Evolutionary conservation across 2,329 filamentous ascomycete species (phyloP).

Genomic region (Rosellinia necatrix): DNA sequence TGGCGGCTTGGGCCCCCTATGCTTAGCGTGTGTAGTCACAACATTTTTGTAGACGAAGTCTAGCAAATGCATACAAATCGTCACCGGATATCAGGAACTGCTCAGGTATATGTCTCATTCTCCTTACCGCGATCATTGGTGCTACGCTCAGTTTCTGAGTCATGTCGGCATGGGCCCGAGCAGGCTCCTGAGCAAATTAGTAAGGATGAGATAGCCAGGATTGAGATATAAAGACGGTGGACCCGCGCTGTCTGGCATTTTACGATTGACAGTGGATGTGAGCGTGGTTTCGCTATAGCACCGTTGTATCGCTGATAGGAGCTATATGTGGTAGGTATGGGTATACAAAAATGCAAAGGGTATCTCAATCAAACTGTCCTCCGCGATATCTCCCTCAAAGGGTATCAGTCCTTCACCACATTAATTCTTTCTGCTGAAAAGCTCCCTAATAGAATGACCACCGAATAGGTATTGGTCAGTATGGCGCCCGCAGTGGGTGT

Average conservation of each 20-base stretch:
- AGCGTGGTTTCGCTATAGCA: not conserved
- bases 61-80: too few relatives aligned
- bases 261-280: not conserved
- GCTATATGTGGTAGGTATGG: not conserved
- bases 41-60: too few relatives aligned
- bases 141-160: too few relatives aligned
- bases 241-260: constrained; percentile 3
- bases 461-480: constrained; percentile 58
- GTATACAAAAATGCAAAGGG: constrained; percentile 18
- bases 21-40: too few relatives aligned
- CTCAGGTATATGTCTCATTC: too few relatives aligned
- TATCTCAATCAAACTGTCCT: constrained; percentile 20
- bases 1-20: too few relatives aligned
- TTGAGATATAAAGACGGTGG: not conserved
- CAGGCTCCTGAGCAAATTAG: too few relatives aligned
- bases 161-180: too few relatives aligned
- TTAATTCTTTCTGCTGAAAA: constrained; percentile 43
- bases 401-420: not conserved
- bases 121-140: too few relatives aligned
- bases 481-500: constrained; percentile 61
- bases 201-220: not conserved
- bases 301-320: not conserved
- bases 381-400: not conserved
- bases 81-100: too few relatives aligned
- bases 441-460: constrained; percentile 50